Base-by-base conservation (phyloP, 2,329 filamentous ascomycete species). In the Pyricularia sp. region DNA sequence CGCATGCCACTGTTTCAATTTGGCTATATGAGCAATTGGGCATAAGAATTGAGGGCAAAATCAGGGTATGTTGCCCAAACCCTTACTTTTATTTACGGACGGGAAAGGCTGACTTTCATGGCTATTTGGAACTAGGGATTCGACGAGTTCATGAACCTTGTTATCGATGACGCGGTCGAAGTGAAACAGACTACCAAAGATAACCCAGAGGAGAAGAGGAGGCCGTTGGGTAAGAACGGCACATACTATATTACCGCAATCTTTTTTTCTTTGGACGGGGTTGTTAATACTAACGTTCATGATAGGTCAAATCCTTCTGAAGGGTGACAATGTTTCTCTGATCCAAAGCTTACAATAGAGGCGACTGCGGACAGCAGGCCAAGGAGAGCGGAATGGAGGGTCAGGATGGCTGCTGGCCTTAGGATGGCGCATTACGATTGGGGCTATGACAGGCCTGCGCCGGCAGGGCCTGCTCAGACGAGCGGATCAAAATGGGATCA, bases 111-210 rank as follows among this genome's bases (percentile, higher is more conserved):
- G 65, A 72, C 31, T 2, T 44, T 28, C 13, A 28, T 59, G 55
- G 55, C 24, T 59, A 59, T 26, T 19, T 28, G 2, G 16, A 33
- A 26, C 16, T 68, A 96, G 92, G 93, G 94, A 16, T 99, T 99
- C 70, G 94, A 99, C 75, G 94, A 99, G 77, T 99, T 97, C 79
- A 97, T 99, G 93, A 99, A 99, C 79, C 82, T 99, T 62, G 94
- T 97, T 53, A 69, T 75, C 65, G 94, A 99, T 73, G 92, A 99
- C 71, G 94, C 94, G 33, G 86, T 97, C 65, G 93, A 97, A 78
- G 92, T 99, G 60, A 90, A 88, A 75, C 84, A 91, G 73, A 81
- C 90, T 65, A 92, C 89, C 68, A 96, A 96, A 81, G 87, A 85
- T 19, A 88, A 90, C 70, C 75, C 81, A 57, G 86, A 88, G 69